Evolutionary conservation across 2,329 filamentous ascomycete genomes (phyloP), one percentile per base, ranked within the genome.

Genomic region (Rosellinia necatrix): DNA sequence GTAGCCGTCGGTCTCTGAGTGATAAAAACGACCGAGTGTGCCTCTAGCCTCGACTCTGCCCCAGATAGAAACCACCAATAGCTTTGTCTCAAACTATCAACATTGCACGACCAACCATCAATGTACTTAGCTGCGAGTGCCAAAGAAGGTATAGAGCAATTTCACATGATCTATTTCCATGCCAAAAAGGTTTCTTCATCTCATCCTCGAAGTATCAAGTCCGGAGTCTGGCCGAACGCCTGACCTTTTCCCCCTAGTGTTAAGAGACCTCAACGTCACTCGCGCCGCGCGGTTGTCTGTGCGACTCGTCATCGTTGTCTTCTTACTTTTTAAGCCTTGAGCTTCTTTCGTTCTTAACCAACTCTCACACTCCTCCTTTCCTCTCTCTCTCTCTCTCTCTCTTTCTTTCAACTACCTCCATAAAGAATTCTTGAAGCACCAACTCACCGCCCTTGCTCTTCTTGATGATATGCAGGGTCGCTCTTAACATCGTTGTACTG

Each of bases 401-500:
- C 59, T 58, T 59, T 65, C 69, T 56, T 71, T 64, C 67, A 62
- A 71, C 68, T 22, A 24, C 37, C 17, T 8, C 32, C 29, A 40
- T 44, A 53, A 37, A 19, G 48, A 40, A 48, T 8, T 24, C 3
- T 62, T 64, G 63, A 60, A 51, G 61, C 61, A 59, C 60, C 49
- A 60, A 65, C 59, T 56, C 37, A 42, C 32, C 34, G 27, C 15
- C 17, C 38, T 50, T 48, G 41, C 38, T 44, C 47, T 54, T 44
- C 47, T 54, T 61, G 37, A 59, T 51, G 50, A 61, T 74, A 75
- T 76, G 73, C 74, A 76, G 71, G 72, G 68, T 71, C 66, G 65
- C 66, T 64, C 61, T 54, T 63, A 64, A 64, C 53, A 54, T 65
- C 52, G 59, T 63, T 66, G 68, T 71, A 68, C 69, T 70, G 68